Evolutionary conservation across 768 basidiomycete genomes (phyloP).

Genomic region (Thelephora aurantiotincta): DNA sequence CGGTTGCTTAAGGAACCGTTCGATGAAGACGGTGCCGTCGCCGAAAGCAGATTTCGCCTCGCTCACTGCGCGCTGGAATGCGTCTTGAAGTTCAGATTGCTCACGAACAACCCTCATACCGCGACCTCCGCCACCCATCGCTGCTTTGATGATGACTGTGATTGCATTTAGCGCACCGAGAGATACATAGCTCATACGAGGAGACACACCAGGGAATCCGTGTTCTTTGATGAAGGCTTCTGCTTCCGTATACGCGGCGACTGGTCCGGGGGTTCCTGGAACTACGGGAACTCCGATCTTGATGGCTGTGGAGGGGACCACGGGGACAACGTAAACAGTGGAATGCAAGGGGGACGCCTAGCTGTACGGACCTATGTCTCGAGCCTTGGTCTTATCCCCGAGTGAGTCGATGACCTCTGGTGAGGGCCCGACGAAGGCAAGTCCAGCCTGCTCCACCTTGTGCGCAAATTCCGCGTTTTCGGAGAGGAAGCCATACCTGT

Average conservation of each 20-base stretch:
- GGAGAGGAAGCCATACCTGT: constrained; percentile 91
- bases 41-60: constrained; percentile 97
- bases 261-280: constrained; percentile 95
- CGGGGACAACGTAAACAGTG: constrained; percentile 4
- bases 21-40: constrained; percentile 98
- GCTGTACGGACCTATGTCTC: constrained; percentile 54
- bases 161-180: constrained; percentile 1
- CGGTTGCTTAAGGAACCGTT: constrained; percentile 92
- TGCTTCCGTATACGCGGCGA: constrained; percentile 65
- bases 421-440: constrained; percentile 91
- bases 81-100: constrained; percentile 77
- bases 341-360: constrained; percentile 6
- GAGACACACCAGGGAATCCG: constrained; percentile 70
- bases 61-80: constrained; percentile 84
- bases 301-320: constrained; percentile 43
- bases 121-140: constrained; percentile 96
- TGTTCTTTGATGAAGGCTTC: constrained; percentile 87
- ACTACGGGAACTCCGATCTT: constrained; percentile 90
- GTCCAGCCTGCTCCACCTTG: constrained; percentile 94
- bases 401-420: constrained; percentile 95
- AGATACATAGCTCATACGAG: constrained; percentile 1
- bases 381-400: constrained; percentile 98
- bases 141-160: constrained; percentile 96
- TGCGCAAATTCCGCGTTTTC: constrained; percentile 96
- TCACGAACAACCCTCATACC: constrained; percentile 99